A percentile compares a stretch with the other conserved stretches of the same genome.
Conservation (phyloP, 768 basidiomycete genomes). For the Rhodotorula paludigena region DNA sequence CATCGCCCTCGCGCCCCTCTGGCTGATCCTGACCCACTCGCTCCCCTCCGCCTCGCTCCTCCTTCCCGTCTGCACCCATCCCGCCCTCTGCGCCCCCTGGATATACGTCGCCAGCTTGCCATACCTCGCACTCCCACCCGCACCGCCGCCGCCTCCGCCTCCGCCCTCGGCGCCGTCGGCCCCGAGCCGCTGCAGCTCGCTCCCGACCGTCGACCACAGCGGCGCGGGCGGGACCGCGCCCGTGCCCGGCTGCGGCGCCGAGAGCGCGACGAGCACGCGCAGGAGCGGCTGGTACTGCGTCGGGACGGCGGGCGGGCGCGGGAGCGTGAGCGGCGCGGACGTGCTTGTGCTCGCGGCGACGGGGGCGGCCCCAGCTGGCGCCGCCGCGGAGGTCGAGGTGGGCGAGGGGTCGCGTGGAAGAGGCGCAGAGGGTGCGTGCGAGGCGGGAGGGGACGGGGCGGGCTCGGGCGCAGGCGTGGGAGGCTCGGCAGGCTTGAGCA, state of each 20-base stretch:
- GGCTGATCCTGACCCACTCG: slow-evolving; percentile 19
- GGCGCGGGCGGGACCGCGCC: background rate
- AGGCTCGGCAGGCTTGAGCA: too few species aligned
- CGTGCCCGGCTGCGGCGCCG: background rate
- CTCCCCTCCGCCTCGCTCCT: slow-evolving; percentile 3
- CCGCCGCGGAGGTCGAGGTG: background rate
- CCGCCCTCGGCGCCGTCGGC: too few species aligned
- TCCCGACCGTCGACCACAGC: slow-evolving; percentile 8
- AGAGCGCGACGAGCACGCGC: background rate
- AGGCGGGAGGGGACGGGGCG: too few species aligned
- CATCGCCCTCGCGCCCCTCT: slow-evolving; percentile 17
- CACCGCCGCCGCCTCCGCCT: too few species aligned
- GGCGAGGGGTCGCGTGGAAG: too few species aligned
- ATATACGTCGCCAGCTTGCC: slow-evolving; percentile 1
- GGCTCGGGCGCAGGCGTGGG: too few species aligned
- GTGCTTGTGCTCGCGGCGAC: background rate
- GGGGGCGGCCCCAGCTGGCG: background rate
- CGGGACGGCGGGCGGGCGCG: background rate
- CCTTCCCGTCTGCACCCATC: slow-evolving; percentile 17
- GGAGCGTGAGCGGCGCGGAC: background rate
- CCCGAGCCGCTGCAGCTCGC: background rate
- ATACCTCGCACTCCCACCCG: too few species aligned
- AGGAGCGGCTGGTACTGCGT: slow-evolving; percentile 4
- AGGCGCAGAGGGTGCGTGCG: too few species aligned
- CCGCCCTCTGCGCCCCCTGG: background rate